Base-by-base conservation (phyloP, 129 eudicot genomes). In the Tagetes erecta region DNA sequence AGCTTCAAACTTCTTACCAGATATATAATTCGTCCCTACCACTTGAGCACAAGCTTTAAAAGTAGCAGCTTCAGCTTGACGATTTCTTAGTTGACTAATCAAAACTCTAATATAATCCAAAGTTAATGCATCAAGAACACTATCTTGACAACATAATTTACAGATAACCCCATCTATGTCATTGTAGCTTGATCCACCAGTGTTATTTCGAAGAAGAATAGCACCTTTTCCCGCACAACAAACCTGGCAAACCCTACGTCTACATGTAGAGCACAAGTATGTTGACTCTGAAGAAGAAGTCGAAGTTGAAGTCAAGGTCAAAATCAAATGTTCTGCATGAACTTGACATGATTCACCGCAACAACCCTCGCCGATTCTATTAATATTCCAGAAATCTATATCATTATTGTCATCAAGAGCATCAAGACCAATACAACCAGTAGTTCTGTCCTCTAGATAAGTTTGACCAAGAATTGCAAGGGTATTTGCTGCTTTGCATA, bases 221-320 rank as follows among this genome's bases (percentile, higher is more conserved):
- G 96, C 96, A 58, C 98, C 98, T 82, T 75, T 89, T 46, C 98
- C 98, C 13, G 98, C 96, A 59, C 87, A 89, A 80, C 98, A 92
- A 79, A 89, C 78, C 83, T 76, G 85, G 67, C 98, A 92, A 74
- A 81, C 92, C 81, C 79, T 85, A 56, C 86, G 87, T 52, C 80
- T 73, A 81, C 98, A 92, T 35, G 76, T 81, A 82, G 79, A 82
- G 69, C 98, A 92, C 42, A 76, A 4, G 71, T 80, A 84, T 10
- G 62, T 52, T 11, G 88, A 55, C 70, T 82, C 57, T 53, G 93
- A 66, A 65, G 78, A 55, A 27, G 42, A 60, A 60, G 67, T 60
- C 3, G 91, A 68, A 60, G 67, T 60, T 3, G 91, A 68, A 38
- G 87, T 47, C 56, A 65, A 70, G 5, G 52, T 67, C 49, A 53